phyloP scores from a whole-genome alignment of 345 rosid species.

The Pugionium dolabratum region DNA sequence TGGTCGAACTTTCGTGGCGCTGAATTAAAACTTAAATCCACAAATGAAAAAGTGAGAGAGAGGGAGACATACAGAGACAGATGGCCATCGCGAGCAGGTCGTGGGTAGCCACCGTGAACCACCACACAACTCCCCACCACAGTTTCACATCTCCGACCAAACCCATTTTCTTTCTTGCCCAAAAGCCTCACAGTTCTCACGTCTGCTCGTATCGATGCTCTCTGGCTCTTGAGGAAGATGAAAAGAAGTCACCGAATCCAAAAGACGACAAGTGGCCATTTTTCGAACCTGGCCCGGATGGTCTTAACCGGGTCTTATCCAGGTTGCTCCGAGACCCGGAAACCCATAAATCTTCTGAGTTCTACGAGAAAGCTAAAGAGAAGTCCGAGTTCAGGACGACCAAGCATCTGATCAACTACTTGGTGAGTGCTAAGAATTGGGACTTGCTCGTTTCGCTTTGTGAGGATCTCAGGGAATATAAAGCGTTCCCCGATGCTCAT shows the following conservation, averaged over 20 bases:
- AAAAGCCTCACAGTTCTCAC: slow-evolving; percentile 40
- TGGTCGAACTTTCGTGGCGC: slow-evolving; percentile 36
- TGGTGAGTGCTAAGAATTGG: slow-evolving; percentile 63
- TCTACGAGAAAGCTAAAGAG: slow-evolving; percentile 62
- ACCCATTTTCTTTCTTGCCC: slow-evolving; percentile 42
- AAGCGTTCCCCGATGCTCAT: slow-evolving; percentile 57
- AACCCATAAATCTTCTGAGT: slow-evolving; percentile 46
- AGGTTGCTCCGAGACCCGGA: slow-evolving; percentile 50
- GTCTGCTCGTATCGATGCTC: slow-evolving; percentile 48
- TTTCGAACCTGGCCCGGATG: slow-evolving; percentile 38
- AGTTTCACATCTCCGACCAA: slow-evolving; percentile 37
- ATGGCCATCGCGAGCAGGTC: slow-evolving; percentile 38
- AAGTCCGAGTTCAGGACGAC: slow-evolving; percentile 51
- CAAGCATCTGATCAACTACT: slow-evolving; percentile 58
- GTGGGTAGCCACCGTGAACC: slow-evolving; percentile 44
- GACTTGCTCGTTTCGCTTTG: slow-evolving; percentile 51
- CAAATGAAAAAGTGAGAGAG: slow-evolving; percentile 17
- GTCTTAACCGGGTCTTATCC: slow-evolving; percentile 48
- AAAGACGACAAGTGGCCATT: slow-evolving; percentile 40
- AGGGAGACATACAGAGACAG: neutral
- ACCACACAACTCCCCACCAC: slow-evolving; percentile 29
- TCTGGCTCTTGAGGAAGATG: slow-evolving; percentile 52
- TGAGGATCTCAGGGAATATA: slow-evolving; percentile 52
- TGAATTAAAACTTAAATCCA: slow-evolving; percentile 32
- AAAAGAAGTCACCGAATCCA: slow-evolving; percentile 42